These are phyloP conservation scores for Vickermania spadyakhi DNA, from an alignment of 208 protist species.

Conservation along the genomic window DNA sequence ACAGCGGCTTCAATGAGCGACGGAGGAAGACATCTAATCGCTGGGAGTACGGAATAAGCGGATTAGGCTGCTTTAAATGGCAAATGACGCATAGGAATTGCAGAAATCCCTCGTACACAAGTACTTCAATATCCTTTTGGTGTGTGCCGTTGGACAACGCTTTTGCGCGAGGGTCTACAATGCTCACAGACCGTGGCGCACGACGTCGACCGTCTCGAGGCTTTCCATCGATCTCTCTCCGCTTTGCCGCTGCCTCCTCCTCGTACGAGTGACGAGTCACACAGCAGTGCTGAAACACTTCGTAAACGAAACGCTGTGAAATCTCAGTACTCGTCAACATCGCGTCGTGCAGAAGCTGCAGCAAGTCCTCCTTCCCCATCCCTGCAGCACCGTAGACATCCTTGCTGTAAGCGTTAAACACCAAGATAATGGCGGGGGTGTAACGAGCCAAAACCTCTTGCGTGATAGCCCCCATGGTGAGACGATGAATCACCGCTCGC, in stretches of 20 bases:
- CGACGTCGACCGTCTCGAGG: constrained; percentile 25
- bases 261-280: constrained; percentile 34
- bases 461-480: constrained; percentile 38
- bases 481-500: constrained; percentile 20
- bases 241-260: constrained; percentile 33
- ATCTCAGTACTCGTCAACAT: constrained; percentile 87
- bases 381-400: constrained; percentile 52
- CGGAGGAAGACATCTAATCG: constrained; percentile 60
- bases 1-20: constrained; percentile 62
- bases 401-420: constrained; percentile 72
- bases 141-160: constrained; percentile 1
- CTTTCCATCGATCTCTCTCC: constrained; percentile 46
- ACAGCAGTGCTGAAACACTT: constrained; percentile 71
- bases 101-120: constrained; percentile 72
- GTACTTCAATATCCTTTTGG: constrained; percentile 30
- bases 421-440: constrained; percentile 44
- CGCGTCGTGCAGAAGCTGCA: constrained; percentile 74
- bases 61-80: constrained; percentile 83
- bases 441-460: constrained; percentile 40
- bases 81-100: constrained; percentile 79
- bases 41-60: constrained; percentile 62
- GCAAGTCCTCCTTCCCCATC: constrained; percentile 57
- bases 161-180: constrained; percentile 27
- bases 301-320: constrained; percentile 68
- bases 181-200: constrained; percentile 36